Evolutionary conservation across 2,329 filamentous ascomycete genomes (phyloP).

Genomic region (Beauveria sp.): DNA sequence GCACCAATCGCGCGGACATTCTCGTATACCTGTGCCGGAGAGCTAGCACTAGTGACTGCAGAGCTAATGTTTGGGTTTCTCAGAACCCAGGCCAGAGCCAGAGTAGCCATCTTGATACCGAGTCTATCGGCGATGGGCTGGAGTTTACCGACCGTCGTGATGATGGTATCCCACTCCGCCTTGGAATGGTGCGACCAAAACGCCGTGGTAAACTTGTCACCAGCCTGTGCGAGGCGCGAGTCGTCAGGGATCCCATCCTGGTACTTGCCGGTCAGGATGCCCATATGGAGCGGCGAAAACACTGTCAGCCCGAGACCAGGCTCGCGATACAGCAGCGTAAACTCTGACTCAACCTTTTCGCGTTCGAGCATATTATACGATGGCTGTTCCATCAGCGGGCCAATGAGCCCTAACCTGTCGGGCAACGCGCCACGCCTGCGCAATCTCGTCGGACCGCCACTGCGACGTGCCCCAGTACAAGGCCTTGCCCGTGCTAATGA

Average conservation of each 20-base stretch:
- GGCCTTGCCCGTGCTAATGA: constrained; percentile 60
- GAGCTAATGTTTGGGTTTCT: constrained; percentile 54
- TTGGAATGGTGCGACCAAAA: constrained; percentile 43
- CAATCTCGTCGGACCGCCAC: constrained; percentile 60
- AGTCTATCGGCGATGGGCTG: constrained; percentile 58
- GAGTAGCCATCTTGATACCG: constrained; percentile 46
- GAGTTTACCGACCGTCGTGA: constrained; percentile 53
- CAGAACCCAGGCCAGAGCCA: constrained; percentile 56
- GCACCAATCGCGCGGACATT: constrained; percentile 46
- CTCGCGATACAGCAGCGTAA: constrained; percentile 51
- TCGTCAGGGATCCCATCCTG: constrained; percentile 53
- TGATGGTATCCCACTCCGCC: constrained; percentile 45
- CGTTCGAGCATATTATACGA: constrained; percentile 57
- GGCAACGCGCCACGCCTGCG: constrained; percentile 52
- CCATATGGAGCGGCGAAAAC: constrained; percentile 50
- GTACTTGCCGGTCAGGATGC: constrained; percentile 61
- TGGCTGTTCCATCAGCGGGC: constrained; percentile 60
- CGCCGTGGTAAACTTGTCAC: constrained; percentile 48
- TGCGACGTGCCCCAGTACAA: constrained; percentile 67
- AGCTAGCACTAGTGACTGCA: constrained; percentile 54
- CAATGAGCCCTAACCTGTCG: constrained; percentile 52
- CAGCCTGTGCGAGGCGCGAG: constrained; percentile 47
- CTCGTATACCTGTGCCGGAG: constrained; percentile 51
- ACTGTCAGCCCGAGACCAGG: constrained; percentile 54
- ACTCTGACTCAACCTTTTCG: constrained; percentile 56